Conservation (phyloP, 2,329 filamentous ascomycete species). For the Verticillium klebahnii region DNA sequence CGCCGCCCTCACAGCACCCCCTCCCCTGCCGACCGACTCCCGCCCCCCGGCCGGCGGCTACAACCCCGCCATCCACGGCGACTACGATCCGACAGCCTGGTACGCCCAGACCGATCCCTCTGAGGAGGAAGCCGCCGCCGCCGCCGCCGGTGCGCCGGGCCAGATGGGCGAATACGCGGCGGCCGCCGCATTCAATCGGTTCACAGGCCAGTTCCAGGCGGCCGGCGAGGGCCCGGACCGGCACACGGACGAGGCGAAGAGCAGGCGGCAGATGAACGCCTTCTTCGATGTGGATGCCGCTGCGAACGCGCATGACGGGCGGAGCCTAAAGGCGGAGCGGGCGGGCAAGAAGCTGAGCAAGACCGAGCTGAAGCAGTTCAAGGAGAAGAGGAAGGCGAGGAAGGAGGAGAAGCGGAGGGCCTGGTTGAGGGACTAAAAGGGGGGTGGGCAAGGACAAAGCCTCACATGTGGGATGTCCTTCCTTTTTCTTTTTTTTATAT, state of each 20-base stretch:
- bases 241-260: slow-evolving; percentile 85
- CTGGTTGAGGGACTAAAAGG: slow-evolving; percentile 75
- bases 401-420: slow-evolving; percentile 94
- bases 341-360: slow-evolving; percentile 79
- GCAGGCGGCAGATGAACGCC: slow-evolving; percentile 80
- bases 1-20: slow-evolving; percentile 17
- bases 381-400: slow-evolving; percentile 80
- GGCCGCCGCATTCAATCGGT: slow-evolving; percentile 81
- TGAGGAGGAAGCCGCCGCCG: slow-evolving; percentile 26
- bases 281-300: slow-evolving; percentile 96
- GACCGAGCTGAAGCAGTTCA: slow-evolving; percentile 84
- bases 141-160: slow-evolving; percentile 21
- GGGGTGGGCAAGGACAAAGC: background rate
- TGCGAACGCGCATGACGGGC: slow-evolving; percentile 84
- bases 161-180: slow-evolving; percentile 54
- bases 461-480: background rate
- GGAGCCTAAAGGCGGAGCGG: slow-evolving; percentile 86
- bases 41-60: slow-evolving; percentile 65
- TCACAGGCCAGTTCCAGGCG: slow-evolving; percentile 79
- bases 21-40: slow-evolving; percentile 28
- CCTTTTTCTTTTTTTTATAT: background rate
- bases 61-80: slow-evolving; percentile 92
- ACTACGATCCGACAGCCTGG: slow-evolving; percentile 94
- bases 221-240: slow-evolving; percentile 64
- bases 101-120: slow-evolving; percentile 63